Evolutionary conservation across 2,329 filamentous ascomycete species (phyloP).

Genomic region (Pyricularia sp.): DNA sequence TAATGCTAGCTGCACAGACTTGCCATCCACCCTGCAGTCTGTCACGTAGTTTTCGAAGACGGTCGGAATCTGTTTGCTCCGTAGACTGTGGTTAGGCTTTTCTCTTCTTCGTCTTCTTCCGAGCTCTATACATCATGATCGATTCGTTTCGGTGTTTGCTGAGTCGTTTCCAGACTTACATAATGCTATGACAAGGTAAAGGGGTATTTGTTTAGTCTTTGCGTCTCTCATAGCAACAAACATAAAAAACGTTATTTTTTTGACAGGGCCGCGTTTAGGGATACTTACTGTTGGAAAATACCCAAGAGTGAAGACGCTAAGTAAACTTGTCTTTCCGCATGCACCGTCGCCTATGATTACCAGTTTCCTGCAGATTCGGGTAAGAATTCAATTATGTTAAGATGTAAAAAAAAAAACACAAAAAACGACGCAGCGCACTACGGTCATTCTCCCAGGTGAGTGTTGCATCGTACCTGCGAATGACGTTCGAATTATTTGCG

Average conservation of each 20-base stretch:
- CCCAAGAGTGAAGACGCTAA: conserved; percentile 94
- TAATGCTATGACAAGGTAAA: conserved; percentile 36
- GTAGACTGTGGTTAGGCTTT: neutral
- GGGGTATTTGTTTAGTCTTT: neutral
- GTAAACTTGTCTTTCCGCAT: conserved; percentile 92
- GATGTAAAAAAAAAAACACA: neutral
- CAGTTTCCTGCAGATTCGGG: conserved; percentile 57
- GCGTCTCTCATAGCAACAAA: neutral
- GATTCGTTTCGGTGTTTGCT: neutral
- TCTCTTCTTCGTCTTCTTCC: no score
- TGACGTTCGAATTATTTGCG: conserved; percentile 21
- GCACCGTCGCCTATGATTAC: conserved; percentile 96
- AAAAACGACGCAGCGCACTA: neutral
- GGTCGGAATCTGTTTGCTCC: conserved; percentile 60
- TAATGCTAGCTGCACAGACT: conserved; percentile 92
- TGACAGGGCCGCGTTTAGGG: conserved; percentile 6
- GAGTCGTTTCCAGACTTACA: conserved; percentile 25
- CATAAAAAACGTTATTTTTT: neutral
- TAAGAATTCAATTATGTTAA: neutral
- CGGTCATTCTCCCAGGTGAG: neutral
- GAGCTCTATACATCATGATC: neutral
- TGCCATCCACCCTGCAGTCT: conserved; percentile 94
- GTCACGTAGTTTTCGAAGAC: conserved; percentile 99
- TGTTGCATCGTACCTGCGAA: conserved; percentile 19
- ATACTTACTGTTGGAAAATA: conserved; percentile 88